These are phyloP conservation scores for Hypoxylon sp. DNA, from an alignment of 2,329 filamentous ascomycete genomes.

Conservation along the genomic window DNA sequence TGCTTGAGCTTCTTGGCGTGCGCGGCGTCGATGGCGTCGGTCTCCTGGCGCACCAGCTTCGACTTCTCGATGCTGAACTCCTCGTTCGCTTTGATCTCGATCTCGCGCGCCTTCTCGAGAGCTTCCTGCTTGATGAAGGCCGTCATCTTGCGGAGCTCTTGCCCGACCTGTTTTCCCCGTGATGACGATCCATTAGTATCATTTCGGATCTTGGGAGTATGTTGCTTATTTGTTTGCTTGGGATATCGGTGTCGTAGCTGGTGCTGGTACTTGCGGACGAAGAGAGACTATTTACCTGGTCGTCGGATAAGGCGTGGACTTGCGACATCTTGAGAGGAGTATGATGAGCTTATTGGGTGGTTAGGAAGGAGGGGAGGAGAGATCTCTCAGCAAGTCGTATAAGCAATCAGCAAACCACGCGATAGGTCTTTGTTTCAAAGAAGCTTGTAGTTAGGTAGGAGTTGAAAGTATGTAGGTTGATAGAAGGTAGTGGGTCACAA, in stretches of 20 bases:
- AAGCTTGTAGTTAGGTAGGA: constrained; percentile 15
- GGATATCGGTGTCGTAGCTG: constrained; percentile 33
- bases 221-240: constrained; percentile 32
- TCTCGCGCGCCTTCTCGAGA: constrained; percentile 95
- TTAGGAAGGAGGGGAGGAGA: constrained; percentile 35
- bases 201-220: not conserved
- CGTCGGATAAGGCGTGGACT: constrained; percentile 95
- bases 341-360: constrained; percentile 50
- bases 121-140: constrained; percentile 99
- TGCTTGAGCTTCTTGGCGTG: constrained; percentile 99
- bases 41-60: constrained; percentile 97
- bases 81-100: constrained; percentile 98
- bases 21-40: constrained; percentile 87
- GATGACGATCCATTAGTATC: constrained; percentile 11
- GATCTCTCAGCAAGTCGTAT: constrained; percentile 23
- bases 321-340: constrained; percentile 80
- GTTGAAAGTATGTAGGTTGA: constrained; percentile 31
- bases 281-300: constrained; percentile 77
- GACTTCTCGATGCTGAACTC: constrained; percentile 99
- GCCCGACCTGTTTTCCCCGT: constrained; percentile 79
- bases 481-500: constrained; percentile 36
- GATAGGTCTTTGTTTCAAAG: constrained; percentile 18
- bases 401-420: constrained; percentile 27
- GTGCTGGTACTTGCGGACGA: constrained; percentile 31
- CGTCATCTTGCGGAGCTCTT: constrained; percentile 99